A percentile compares a stretch with the other conserved stretches of the same genome.
Conservation (phyloP, 1,284 basidiomycete species). For the Tausonia pullulans region DNA sequence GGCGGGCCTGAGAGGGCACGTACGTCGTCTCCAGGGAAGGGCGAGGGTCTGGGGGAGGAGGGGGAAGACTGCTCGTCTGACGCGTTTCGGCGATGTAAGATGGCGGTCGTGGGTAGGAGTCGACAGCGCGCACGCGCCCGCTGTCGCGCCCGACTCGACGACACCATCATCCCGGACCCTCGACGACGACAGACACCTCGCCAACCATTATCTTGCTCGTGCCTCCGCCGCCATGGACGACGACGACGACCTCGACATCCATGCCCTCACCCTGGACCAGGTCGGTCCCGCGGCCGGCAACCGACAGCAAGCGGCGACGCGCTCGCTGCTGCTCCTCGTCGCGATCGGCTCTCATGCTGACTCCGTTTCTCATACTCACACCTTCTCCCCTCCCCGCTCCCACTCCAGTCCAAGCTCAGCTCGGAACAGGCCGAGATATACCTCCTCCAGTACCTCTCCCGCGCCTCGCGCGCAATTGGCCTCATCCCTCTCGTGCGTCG, state of each 20-base stretch:
- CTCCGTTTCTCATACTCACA: not conserved
- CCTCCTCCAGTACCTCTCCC: slow-evolving; percentile 67
- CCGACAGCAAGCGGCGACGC: not conserved
- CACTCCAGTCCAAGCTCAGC: slow-evolving; percentile 49
- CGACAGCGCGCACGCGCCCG: not conserved
- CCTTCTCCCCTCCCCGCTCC: not conserved
- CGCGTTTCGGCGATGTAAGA: too few relatives aligned
- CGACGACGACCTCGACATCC: not conserved
- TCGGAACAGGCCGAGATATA: slow-evolving; percentile 69
- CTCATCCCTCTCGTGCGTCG: slow-evolving; percentile 42
- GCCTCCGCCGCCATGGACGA: not conserved
- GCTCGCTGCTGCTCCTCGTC: not conserved
- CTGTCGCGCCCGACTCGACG: too few relatives aligned
- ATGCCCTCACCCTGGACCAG: slow-evolving; percentile 1
- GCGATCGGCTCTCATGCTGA: not conserved
- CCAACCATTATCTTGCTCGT: not conserved
- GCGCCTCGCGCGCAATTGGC: slow-evolving; percentile 49
- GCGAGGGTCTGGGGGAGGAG: too few relatives aligned
- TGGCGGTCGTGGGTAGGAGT: not conserved
- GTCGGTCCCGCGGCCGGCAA: not conserved
- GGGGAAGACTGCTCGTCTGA: too few relatives aligned
- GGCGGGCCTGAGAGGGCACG: too few relatives aligned
- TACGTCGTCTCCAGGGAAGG: too few relatives aligned
- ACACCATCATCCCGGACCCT: too few relatives aligned
- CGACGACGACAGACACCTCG: too few relatives aligned